These are phyloP conservation scores for Wickerhamiella galacta DNA, from an alignment of 805 yeast species.

Conservation along the genomic window DNA sequence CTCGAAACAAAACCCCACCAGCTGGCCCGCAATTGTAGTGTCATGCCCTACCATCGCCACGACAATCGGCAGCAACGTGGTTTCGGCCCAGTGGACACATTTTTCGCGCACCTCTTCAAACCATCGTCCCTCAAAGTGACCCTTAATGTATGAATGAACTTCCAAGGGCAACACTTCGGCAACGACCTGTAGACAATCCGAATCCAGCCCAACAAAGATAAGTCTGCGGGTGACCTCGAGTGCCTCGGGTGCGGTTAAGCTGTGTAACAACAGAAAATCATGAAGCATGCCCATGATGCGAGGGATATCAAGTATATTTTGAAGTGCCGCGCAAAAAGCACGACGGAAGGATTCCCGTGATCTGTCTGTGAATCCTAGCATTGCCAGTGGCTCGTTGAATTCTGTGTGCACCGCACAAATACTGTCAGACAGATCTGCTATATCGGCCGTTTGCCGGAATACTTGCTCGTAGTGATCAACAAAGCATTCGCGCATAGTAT, in stretches of 20 bases:
- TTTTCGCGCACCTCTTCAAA: constrained; percentile 4
- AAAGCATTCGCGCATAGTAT: constrained; percentile 3
- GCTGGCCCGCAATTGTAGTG: background rate
- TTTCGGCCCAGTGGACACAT: constrained; percentile 7
- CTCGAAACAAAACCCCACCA: no score
- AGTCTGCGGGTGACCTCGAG: constrained; percentile 4
- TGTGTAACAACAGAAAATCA: background rate
- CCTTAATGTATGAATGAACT: constrained; percentile 7
- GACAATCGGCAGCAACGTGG: constrained; percentile 3
- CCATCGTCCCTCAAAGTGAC: constrained; percentile 8
- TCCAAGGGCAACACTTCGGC: constrained; percentile 10
- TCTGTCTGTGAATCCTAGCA: background rate
- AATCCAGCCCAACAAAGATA: constrained; percentile 11
- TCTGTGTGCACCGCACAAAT: background rate
- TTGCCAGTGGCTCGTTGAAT: background rate
- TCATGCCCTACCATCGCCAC: constrained; percentile 3
- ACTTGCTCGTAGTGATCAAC: background rate
- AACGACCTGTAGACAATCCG: constrained; percentile 11
- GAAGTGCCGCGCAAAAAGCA: background rate
- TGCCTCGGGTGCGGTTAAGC: background rate
- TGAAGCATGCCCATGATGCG: constrained; percentile 5
- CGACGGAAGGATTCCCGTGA: background rate
- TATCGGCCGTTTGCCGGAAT: background rate
- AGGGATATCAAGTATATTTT: constrained; percentile 4
- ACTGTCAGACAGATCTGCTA: background rate